A percentile compares a stretch with the other conserved stretches of the same genome.
phyloP scores from a whole-genome alignment of 441 rosid genomes.

The Erodium trifolium region DNA sequence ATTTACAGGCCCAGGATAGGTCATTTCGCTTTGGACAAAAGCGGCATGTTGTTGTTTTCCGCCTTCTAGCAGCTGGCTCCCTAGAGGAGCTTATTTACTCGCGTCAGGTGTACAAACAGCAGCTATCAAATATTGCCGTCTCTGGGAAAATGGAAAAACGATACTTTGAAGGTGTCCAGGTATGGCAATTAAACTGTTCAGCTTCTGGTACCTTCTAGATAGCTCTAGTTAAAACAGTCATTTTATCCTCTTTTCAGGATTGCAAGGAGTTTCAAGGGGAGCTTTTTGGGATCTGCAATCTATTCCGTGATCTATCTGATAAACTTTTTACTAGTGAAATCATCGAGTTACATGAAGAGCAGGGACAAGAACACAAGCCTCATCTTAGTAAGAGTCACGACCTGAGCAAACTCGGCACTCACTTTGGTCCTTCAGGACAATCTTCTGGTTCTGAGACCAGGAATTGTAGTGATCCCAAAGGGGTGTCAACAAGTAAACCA shows the following conservation, averaged over 20 bases:
- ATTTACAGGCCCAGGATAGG: slow-evolving; percentile 94
- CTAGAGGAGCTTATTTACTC: slow-evolving; percentile 86
- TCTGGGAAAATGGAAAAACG: slow-evolving; percentile 90
- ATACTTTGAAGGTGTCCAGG: slow-evolving; percentile 96
- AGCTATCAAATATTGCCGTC: slow-evolving; percentile 86
- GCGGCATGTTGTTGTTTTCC: slow-evolving; percentile 89
- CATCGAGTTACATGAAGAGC: slow-evolving; percentile 44
- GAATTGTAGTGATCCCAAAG: slow-evolving; percentile 21
- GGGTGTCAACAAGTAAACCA: slow-evolving; percentile 29
- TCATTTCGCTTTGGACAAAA: slow-evolving; percentile 95
- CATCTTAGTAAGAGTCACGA: slow-evolving; percentile 20
- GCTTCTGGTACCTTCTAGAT: slow-evolving; percentile 5
- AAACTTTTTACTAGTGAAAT: slow-evolving; percentile 83
- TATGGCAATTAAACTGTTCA: slow-evolving; percentile 14
- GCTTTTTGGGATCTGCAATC: slow-evolving; percentile 84
- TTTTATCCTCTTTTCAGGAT: slow-evolving; percentile 43
- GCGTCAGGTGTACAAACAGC: slow-evolving; percentile 94
- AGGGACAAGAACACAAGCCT: slow-evolving; percentile 25
- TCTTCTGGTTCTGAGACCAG: slow-evolving; percentile 17
- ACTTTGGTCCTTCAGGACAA: slow-evolving; percentile 20
- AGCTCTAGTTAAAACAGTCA: neutral
- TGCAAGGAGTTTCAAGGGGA: slow-evolving; percentile 90
- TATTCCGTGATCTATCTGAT: slow-evolving; percentile 84
- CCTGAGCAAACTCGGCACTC: slow-evolving; percentile 21
- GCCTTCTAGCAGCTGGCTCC: slow-evolving; percentile 89